Evolutionary conservation across 371 early-diverging fungal species (phyloP), one percentile per base, ranked within the genome.

Genomic region (Nematocida sp.): DNA sequence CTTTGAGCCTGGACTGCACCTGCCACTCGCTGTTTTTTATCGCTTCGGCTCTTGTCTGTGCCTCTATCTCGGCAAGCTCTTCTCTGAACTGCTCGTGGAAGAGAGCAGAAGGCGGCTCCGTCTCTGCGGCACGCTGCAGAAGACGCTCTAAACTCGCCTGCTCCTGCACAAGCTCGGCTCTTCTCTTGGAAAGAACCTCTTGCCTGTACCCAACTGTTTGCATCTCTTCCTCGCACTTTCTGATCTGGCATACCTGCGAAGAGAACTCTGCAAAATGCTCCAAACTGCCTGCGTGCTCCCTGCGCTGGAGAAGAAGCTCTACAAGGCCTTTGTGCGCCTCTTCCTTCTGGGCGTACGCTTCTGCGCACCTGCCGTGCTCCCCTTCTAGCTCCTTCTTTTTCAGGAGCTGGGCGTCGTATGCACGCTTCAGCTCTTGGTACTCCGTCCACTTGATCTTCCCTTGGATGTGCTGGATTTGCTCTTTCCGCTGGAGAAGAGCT

Each of bases 391-490:
- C 32, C 17, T 38, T 7, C 29, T 29, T 41, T 25, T 38, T 25
- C 21, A 21, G 5, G 13, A 23, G 36, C 38, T 57, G 32, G 4
- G 23, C n/a, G 56, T 65, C 58, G 29, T 40, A 55, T 41, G 38
- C 19, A 17, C 27, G 23, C 45, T 76, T 76, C 25, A 65, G 56
- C 7, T 17, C 15, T 29, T 78, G 65, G 55, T 80, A 79, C 38
- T 54, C 63, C n/a, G 81, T 29, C 67, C 78, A 80, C 4, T 74
- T 53, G 45, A 70, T 78, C 54, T 82, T 84, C 21, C 67, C 63
- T 50, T 78, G 27, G 60, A 84, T 49, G n/a, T 67, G 27, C 2
- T 49, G 46, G 27, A 78, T 63, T 17, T 29, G 27, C 54, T 67
- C 49, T 55, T 76, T 53, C 8, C 48, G 23, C 25, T 64, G 51